These are phyloP conservation scores for Bacidia rubella DNA, from an alignment of 495 filamentous ascomycete species.

Conservation along the genomic window DNA sequence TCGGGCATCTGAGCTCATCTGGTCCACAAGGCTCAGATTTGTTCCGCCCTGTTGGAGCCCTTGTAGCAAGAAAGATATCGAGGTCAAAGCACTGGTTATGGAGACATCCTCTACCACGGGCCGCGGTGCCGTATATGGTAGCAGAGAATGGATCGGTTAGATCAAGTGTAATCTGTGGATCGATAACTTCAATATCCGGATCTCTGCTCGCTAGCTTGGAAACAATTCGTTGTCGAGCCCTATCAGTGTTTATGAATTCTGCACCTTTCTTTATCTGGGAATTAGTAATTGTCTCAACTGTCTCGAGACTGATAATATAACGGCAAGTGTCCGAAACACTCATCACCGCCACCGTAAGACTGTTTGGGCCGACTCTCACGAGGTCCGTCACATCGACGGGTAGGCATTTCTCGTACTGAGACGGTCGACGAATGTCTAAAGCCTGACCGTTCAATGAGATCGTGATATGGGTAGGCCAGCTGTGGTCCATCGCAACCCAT, in stretches of 20 bases:
- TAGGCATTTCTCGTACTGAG: conserved; percentile 59
- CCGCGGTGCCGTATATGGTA: conserved; percentile 55
- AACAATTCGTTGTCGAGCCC: conserved; percentile 26
- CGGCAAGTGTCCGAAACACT: conserved; percentile 23
- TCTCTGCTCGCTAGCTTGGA: conserved; percentile 34
- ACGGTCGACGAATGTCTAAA: conserved; percentile 47
- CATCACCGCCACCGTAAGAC: conserved; percentile 40
- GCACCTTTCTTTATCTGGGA: conserved; percentile 33
- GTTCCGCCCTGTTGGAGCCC: conserved; percentile 27
- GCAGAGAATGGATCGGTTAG: conserved; percentile 66
- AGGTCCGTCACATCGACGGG: conserved; percentile 55
- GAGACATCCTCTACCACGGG: conserved; percentile 43
- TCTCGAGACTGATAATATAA: conserved; percentile 50
- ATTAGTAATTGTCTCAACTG: conserved; percentile 41
- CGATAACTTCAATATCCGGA: conserved; percentile 54
- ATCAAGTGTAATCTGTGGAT: conserved; percentile 51
- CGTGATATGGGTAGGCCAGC: conserved; percentile 62
- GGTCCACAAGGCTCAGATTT: conserved; percentile 39
- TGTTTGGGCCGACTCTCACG: conserved; percentile 42
- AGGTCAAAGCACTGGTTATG: conserved; percentile 87
- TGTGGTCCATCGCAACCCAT: conserved; percentile 49
- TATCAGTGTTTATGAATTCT: conserved; percentile 18
- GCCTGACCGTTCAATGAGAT: conserved; percentile 49
- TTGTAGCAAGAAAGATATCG: conserved; percentile 59
- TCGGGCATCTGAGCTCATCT: conserved; percentile 75